A percentile compares a stretch with the other conserved stretches of the same genome.
These are phyloP conservation scores for Mycena amicta DNA, from an alignment of 768 basidiomycete genomes.

Conservation along the genomic window DNA sequence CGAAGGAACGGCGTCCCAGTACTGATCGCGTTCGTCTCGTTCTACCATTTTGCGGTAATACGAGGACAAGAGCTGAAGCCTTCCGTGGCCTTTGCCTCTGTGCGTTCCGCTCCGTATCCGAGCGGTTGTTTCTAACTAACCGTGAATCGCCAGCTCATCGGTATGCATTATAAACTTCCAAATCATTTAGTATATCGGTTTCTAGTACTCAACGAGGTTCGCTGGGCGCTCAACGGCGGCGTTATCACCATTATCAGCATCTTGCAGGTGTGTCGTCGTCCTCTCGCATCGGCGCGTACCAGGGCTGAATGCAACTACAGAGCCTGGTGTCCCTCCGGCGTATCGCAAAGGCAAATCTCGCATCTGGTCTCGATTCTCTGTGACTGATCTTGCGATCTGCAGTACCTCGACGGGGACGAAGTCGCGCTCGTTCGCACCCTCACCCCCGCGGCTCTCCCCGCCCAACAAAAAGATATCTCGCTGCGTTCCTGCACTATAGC, in stretches of 20 bases:
- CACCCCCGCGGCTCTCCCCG: constrained; percentile 32
- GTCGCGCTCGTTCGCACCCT: constrained; percentile 63
- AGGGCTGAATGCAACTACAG: too few relatives aligned
- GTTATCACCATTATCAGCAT: constrained; percentile 90
- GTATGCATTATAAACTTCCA: not conserved
- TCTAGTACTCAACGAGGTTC: constrained; percentile 83
- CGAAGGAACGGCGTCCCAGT: constrained; percentile 50
- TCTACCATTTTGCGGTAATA: constrained; percentile 75
- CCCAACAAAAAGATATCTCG: constrained; percentile 61
- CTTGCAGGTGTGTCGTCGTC: too few relatives aligned
- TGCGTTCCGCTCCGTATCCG: too few relatives aligned
- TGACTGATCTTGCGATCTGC: too few relatives aligned
- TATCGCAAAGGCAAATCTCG: constrained; percentile 58
- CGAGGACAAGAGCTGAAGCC: constrained; percentile 73
- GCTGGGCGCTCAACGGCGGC: constrained; percentile 80
- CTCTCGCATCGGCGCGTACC: too few relatives aligned
- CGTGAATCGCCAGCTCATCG: too few relatives aligned
- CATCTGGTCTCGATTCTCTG: not conserved
- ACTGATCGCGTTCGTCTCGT: constrained; percentile 59
- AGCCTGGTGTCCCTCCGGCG: constrained; percentile 82
- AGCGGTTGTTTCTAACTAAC: too few relatives aligned
- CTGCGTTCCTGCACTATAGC: constrained; percentile 85
- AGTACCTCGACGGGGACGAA: constrained; percentile 77
- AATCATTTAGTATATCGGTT: too few relatives aligned
- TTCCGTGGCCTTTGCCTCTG: constrained; percentile 79